These are phyloP conservation scores for Croton setiger DNA, from an alignment of 441 rosid genomes.

Conservation along the genomic window DNA sequence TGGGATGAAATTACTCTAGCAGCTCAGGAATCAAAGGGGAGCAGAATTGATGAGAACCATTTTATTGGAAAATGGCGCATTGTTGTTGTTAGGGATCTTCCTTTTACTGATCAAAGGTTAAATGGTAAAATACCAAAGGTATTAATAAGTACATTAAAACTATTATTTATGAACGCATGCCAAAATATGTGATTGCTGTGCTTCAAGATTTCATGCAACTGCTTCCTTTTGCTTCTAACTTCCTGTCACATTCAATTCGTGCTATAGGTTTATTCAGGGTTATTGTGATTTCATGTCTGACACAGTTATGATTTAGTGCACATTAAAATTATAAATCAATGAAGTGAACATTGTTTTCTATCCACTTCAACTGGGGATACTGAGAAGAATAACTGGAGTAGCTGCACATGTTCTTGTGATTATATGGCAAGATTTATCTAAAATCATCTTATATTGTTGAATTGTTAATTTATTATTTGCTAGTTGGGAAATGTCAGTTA, in stretches of 20 bases:
- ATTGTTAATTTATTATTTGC: not conserved
- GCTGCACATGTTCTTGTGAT: not conserved
- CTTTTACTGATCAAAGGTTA: conserved; percentile 86
- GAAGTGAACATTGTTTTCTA: not conserved
- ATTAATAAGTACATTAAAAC: not conserved
- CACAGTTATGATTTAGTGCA: not conserved
- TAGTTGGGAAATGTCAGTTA: not conserved
- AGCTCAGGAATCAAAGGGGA: conserved; percentile 68
- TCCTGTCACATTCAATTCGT: not conserved
- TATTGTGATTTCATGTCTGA: not conserved
- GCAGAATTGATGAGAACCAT: conserved; percentile 49
- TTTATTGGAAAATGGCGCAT: conserved; percentile 89
- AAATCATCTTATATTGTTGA: not conserved
- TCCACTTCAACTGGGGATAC: not conserved
- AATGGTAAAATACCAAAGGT: conserved; percentile 99
- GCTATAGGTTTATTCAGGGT: not conserved
- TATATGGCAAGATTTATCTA: not conserved
- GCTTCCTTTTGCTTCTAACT: not conserved
- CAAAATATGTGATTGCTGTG: not conserved
- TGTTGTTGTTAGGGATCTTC: conserved; percentile 77
- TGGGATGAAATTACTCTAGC: conserved; percentile 91
- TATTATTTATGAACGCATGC: not conserved
- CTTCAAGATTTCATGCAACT: not conserved
- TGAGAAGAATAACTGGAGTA: not conserved
- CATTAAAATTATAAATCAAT: too few relatives aligned